A percentile compares a stretch with the other conserved stretches of the same genome.
Conservation (phyloP, 1,284 basidiomycete species). For the Cutaneotrichosporon arboriforme region DNA sequence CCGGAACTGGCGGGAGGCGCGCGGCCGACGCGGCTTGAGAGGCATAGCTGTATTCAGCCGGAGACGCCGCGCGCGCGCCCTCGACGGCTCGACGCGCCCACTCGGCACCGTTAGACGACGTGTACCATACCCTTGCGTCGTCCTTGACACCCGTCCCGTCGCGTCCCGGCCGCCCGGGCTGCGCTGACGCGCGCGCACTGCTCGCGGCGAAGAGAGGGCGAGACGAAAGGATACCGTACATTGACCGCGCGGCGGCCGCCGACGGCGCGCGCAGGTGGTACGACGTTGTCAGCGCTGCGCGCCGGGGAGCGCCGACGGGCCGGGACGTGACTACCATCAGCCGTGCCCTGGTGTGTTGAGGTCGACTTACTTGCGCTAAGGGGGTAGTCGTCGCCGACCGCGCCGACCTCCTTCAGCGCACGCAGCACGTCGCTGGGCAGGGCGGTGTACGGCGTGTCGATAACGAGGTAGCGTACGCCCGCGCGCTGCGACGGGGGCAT, state of each 20-base stretch:
- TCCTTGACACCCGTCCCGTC: background rate
- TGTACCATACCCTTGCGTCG: conserved; percentile 1
- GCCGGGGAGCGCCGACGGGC: conserved; percentile 20
- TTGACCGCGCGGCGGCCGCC: conserved; percentile 1
- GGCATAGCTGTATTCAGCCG: background rate
- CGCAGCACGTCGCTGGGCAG: conserved; percentile 22
- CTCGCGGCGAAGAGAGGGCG: conserved; percentile 15
- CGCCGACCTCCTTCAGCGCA: conserved; percentile 20
- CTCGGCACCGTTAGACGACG: background rate
- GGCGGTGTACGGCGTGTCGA: conserved; percentile 21
- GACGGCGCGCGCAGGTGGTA: conserved; percentile 20
- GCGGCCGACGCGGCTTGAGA: background rate
- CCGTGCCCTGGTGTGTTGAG: background rate
- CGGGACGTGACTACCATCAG: conserved; percentile 24
- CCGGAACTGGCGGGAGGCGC: background rate
- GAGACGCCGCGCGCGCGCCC: too few relatives aligned
- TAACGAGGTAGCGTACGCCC: conserved; percentile 4
- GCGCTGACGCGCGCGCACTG: background rate
- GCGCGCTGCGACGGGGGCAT: background rate
- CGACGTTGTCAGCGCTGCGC: conserved; percentile 15
- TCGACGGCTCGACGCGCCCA: conserved; percentile 2
- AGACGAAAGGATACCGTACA: conserved; percentile 12
- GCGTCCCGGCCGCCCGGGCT: background rate
- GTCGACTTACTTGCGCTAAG: conserved; percentile 22
- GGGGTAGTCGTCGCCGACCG: conserved; percentile 21